These are phyloP conservation scores for Dalbergia oliveri DNA, from an alignment of 306 rosid genomes.

Conservation along the genomic window DNA sequence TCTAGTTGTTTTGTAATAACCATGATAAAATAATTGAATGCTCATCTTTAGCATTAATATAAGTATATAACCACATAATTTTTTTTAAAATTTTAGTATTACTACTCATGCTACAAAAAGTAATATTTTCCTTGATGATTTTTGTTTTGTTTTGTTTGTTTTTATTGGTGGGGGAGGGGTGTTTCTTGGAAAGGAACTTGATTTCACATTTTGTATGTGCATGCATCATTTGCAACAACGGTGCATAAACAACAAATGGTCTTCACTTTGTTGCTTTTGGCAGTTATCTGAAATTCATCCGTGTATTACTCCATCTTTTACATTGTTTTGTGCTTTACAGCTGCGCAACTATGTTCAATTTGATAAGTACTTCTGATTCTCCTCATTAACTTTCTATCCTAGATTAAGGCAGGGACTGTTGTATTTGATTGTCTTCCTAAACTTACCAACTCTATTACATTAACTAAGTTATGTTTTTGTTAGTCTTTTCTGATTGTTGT, in stretches of 20 bases:
- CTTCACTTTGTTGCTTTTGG: constrained; percentile 32
- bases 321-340: constrained; percentile 16
- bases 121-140: not conserved
- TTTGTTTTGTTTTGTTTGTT: not conserved
- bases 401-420: constrained; percentile 44
- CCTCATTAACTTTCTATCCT: constrained; percentile 43
- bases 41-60: not conserved
- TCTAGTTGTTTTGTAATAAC: not conserved
- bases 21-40: not conserved
- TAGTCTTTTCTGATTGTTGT: constrained; percentile 40
- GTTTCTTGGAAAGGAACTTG: constrained; percentile 1
- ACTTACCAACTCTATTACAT: constrained; percentile 33
- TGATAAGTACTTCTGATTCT: constrained; percentile 1
- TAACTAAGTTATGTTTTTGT: constrained; percentile 1
- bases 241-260: not conserved
- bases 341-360: not conserved
- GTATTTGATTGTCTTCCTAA: constrained; percentile 40
- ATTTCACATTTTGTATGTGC: not conserved
- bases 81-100: not conserved
- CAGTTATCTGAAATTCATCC: constrained; percentile 16
- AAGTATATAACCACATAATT: not conserved
- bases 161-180: too few species aligned
- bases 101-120: too few species aligned
- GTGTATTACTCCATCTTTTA: constrained; percentile 10
- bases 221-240: not conserved